phyloP scores from a whole-genome alignment of 2,329 filamentous ascomycete genomes.

The Dothistroma septosporum region DNA sequence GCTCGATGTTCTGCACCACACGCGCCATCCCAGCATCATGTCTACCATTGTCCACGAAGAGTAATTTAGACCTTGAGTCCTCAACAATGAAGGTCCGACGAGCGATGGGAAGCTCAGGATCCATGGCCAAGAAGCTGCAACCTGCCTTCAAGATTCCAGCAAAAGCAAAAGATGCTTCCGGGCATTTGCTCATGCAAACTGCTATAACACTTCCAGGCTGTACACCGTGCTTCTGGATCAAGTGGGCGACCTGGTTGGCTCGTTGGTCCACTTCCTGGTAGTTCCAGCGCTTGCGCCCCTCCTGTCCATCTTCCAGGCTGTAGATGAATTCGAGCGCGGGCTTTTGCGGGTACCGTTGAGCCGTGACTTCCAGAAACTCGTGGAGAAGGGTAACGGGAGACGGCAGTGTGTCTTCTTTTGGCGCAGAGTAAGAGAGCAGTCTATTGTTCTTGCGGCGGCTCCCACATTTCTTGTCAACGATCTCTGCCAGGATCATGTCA shows the following conservation, averaged over 20 bases:
- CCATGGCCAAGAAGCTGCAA: conserved; percentile 75
- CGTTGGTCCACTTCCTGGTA: conserved; percentile 67
- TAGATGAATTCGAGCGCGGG: conserved; percentile 67
- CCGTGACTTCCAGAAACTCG: conserved; percentile 68
- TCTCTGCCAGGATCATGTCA: conserved; percentile 59
- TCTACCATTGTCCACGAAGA: conserved; percentile 39
- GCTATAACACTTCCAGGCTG: conserved; percentile 61
- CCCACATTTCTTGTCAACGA: conserved; percentile 40
- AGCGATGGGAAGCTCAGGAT: conserved; percentile 66
- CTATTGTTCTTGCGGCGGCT: neutral
- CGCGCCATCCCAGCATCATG: conserved; percentile 12
- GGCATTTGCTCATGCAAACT: conserved; percentile 78
- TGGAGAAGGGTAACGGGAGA: conserved; percentile 64
- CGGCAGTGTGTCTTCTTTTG: conserved; percentile 55
- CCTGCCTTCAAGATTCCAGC: conserved; percentile 78
- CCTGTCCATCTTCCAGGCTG: conserved; percentile 44
- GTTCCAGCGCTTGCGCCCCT: conserved; percentile 60
- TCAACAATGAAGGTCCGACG: conserved; percentile 73
- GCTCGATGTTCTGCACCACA: conserved; percentile 10
- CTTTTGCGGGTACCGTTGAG: conserved; percentile 53
- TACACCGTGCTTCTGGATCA: conserved; percentile 53
- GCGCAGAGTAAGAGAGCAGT: conserved; percentile 58
- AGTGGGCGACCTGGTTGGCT: conserved; percentile 67
- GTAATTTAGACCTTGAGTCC: conserved; percentile 61
- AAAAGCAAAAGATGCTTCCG: conserved; percentile 78